Evolutionary conservation across 495 filamentous ascomycete species (phyloP).

Genomic region (Lasiosphaeris hirsuta): DNA sequence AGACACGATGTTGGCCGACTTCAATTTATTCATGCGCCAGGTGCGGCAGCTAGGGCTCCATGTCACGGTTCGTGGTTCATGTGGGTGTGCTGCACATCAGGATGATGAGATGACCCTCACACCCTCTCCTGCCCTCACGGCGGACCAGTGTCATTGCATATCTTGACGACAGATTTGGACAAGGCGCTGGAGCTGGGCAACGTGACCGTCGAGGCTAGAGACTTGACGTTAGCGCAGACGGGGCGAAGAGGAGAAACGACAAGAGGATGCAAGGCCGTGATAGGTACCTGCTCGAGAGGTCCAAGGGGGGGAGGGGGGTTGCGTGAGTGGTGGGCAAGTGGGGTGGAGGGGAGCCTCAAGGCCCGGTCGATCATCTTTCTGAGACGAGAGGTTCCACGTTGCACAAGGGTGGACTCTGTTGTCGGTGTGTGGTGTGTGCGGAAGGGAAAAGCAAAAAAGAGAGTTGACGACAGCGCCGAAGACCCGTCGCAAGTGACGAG

Average conservation of each 20-base stretch:
- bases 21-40: conserved; percentile 24
- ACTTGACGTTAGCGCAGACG: no score
- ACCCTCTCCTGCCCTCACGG: not conserved
- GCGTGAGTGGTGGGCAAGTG: no score
- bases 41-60: conserved; percentile 20
- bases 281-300: no score
- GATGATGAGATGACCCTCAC: conserved; percentile 1
- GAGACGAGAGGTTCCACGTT: conserved; percentile 14
- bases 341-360: conserved; percentile 9
- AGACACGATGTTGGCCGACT: not conserved
- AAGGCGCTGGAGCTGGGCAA: no score
- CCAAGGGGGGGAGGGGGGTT: no score
- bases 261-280: no score
- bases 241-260: no score
- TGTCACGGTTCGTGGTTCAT: not conserved
- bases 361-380: conserved; percentile 18
- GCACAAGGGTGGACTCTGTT: not conserved
- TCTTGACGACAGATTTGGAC: no score
- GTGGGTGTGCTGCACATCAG: conserved; percentile 11
- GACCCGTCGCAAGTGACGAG: not conserved
- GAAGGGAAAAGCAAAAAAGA: not conserved
- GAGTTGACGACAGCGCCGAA: conserved; percentile 14
- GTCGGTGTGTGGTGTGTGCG: not conserved
- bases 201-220: no score
- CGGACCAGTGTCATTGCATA: no score